Evolutionary conservation across 768 basidiomycete genomes (phyloP).

Genomic region (Boletus rubroflammeus): DNA sequence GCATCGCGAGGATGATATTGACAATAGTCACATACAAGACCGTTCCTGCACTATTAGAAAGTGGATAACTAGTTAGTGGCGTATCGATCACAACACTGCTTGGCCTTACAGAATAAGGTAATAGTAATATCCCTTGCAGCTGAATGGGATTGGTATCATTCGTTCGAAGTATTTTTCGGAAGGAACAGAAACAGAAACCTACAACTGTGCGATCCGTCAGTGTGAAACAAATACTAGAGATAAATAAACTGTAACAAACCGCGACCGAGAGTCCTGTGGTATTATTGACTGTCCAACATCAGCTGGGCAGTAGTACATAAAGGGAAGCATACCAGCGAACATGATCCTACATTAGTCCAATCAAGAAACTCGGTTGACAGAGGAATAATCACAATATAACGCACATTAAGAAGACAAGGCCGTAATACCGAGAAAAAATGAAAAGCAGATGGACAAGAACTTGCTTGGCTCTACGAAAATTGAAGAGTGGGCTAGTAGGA

Average conservation of each 20-base stretch:
- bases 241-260: slow-evolving; percentile 5
- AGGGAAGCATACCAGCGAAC: slow-evolving; percentile 12
- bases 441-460: slow-evolving; percentile 15
- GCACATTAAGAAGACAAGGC: slow-evolving; percentile 20
- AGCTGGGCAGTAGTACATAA: background rate
- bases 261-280: slow-evolving; percentile 15
- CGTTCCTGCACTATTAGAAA: slow-evolving; percentile 13
- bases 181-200: background rate
- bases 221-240: background rate
- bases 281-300: slow-evolving; percentile 16
- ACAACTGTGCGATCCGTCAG: slow-evolving; percentile 15
- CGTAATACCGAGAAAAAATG: slow-evolving; percentile 25
- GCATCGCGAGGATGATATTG: slow-evolving; percentile 20
- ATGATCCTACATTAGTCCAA: slow-evolving; percentile 4
- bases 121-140: slow-evolving; percentile 23
- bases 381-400: background rate
- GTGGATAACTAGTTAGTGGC: background rate
- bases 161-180: background rate
- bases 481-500: background rate
- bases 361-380: background rate
- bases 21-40: slow-evolving; percentile 18
- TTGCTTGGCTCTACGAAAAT: background rate
- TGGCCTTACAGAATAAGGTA: slow-evolving; percentile 19
- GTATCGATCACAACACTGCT: background rate
- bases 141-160: background rate